Base-by-base conservation (phyloP, 163 green algal species). In the Chlamydomonas reinhardtii region DNA sequence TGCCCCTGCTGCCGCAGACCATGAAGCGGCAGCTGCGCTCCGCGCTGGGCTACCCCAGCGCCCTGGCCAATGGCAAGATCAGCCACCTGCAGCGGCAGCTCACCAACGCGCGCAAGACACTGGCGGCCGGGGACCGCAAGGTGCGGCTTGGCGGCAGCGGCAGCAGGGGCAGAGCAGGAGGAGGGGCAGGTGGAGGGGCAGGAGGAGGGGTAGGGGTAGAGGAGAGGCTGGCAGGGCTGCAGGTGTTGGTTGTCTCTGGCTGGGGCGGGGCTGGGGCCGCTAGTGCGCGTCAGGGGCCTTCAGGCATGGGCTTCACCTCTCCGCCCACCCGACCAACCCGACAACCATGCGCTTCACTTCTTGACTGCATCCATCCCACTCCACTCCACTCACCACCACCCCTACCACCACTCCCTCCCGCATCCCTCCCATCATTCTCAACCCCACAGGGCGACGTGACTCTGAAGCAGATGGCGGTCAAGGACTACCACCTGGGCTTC, bases 401-500 rank as follows among this genome's bases (percentile, higher is more conserved):
- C 5, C 39, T 14, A 9, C 48, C 48, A 11, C 9, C 48, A 19
- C 48, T 19, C 11, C 48, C 48, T 17, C 48, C 5, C 11, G 11
- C 48, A 9, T 2, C 9, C 11, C 11, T 12, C 48, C 48, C 48
- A 17, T 2, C 9, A 12, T 2, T 14, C 48, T 12, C 48, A 56
- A 12, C 27, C n/a, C 22, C n/a, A 2, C 35, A 80, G 80, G 70
- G 71, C 19, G 70, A 86, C 34, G 32, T 72, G 70, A 32, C 80
- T 0, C 70, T 86, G 2, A 69, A 70, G 52, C 80, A 73, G 35
- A 79, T 86, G 80, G 80, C 80, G 0, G 59, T 80, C 35, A 86
- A 86, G 70, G 80, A 86, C 69, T 86, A 86, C 69, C 80, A 86
- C 69, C 80, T 86, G 15, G 80, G 80, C 4, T 39, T 43, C 31